Conservation (phyloP, 75 land plant species). For the Larix kaempferi region DNA sequence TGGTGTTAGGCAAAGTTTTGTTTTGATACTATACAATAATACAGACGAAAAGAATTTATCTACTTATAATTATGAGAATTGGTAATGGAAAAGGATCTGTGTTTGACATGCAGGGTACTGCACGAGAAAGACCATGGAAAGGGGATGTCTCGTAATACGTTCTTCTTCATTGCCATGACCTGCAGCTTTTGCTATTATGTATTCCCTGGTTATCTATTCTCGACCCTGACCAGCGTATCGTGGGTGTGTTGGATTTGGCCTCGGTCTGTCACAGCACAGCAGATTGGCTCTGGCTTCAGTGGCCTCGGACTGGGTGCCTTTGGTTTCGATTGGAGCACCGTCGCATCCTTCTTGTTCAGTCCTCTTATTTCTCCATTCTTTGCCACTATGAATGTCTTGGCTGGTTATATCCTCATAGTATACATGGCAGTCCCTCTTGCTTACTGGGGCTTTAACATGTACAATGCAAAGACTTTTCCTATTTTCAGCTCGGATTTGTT, state of each 20-base stretch:
- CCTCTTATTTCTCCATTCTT: conserved; percentile 69
- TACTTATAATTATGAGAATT: background rate
- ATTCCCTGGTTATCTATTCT: conserved; percentile 67
- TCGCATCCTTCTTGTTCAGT: conserved; percentile 63
- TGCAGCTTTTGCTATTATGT: conserved; percentile 66
- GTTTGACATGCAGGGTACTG: conserved; percentile 44
- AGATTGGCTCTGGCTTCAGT: conserved; percentile 63
- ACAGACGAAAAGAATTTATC: too few species aligned
- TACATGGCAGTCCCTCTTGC: conserved; percentile 47
- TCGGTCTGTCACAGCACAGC: conserved; percentile 31
- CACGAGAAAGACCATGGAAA: conserved; percentile 48
- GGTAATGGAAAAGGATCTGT: background rate
- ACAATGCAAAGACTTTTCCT: conserved; percentile 62
- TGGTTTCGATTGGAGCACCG: conserved; percentile 61
- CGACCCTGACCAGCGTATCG: conserved; percentile 56
- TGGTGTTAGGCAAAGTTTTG: too few species aligned
- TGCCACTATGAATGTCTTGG: conserved; percentile 61
- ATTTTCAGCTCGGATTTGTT: conserved; percentile 59
- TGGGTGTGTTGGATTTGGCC: conserved; percentile 65
- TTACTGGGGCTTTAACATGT: conserved; percentile 56
- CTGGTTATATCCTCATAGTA: conserved; percentile 42
- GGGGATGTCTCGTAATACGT: conserved; percentile 55
- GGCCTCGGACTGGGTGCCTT: conserved; percentile 71
- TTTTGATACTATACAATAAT: too few species aligned
- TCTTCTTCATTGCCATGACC: conserved; percentile 53